phyloP scores from a whole-genome alignment of 2,329 filamentous ascomycete species.

The Aureobasidium sp. region DNA sequence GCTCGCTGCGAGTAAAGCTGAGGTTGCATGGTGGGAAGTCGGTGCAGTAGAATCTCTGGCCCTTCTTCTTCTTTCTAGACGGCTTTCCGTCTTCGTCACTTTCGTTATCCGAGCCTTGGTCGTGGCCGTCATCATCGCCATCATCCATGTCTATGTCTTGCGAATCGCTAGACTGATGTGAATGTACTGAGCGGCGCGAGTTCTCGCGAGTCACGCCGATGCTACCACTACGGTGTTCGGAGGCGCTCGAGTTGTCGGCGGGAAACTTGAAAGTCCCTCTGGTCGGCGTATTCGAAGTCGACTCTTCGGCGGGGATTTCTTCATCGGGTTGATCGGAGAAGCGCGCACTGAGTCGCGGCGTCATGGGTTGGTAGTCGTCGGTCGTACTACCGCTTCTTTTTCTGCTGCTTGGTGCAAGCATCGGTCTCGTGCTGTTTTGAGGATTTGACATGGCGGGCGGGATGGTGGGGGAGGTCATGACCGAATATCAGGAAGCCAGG shows the following conservation, averaged over 20 bases:
- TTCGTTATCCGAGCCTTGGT: slow-evolving; percentile 50
- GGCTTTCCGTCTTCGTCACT: slow-evolving; percentile 59
- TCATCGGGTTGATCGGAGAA: slow-evolving; percentile 31
- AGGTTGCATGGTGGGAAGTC: slow-evolving; percentile 90
- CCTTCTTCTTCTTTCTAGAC: slow-evolving; percentile 95
- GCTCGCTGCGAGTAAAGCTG: slow-evolving; percentile 93
- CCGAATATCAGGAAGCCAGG: background rate
- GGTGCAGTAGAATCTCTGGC: slow-evolving; percentile 91
- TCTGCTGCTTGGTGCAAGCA: background rate
- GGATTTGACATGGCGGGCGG: slow-evolving; percentile 2
- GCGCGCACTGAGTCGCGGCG: slow-evolving; percentile 39
- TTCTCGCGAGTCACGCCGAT: slow-evolving; percentile 7
- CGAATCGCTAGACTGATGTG: slow-evolving; percentile 54
- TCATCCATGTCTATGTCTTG: slow-evolving; percentile 60
- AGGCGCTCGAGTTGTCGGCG: slow-evolving; percentile 31
- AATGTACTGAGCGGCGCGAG: slow-evolving; percentile 23
- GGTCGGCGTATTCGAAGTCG: slow-evolving; percentile 50
- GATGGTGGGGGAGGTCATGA: background rate
- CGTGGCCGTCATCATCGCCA: slow-evolving; percentile 65
- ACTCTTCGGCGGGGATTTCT: slow-evolving; percentile 31
- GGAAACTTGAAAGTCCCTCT: slow-evolving; percentile 42
- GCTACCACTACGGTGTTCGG: slow-evolving; percentile 25
- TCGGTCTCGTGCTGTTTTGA: slow-evolving; percentile 1
- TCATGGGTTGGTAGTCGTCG: slow-evolving; percentile 49
- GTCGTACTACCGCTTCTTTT: slow-evolving; percentile 23